Conservation (phyloP, 257 asterid genomes). For the Lithospermum erythrorhizon region DNA sequence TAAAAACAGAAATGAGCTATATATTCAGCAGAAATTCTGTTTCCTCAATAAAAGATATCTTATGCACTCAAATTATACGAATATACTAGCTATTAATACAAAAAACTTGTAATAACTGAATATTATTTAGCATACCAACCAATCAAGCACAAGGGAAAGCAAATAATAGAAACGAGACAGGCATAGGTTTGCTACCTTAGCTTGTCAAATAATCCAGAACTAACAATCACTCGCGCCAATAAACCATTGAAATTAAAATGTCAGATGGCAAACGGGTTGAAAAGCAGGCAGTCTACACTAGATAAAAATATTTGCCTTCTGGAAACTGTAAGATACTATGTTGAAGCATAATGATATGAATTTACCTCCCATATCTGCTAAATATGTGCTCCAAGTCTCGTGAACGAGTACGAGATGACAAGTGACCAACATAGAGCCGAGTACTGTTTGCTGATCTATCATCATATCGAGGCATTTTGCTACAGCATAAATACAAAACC, state of each 20-base stretch:
- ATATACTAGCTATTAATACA: too few species aligned
- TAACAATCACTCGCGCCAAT: background rate
- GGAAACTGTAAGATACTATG: background rate
- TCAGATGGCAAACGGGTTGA: background rate
- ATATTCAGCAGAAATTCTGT: background rate
- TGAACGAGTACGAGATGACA: conserved; percentile 88
- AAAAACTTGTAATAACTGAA: too few species aligned
- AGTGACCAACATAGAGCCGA: conserved; percentile 95
- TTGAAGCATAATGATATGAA: background rate
- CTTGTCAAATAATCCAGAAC: background rate
- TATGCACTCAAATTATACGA: background rate
- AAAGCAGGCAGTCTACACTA: conserved; percentile 1
- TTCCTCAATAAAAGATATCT: background rate
- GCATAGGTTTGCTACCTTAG: background rate
- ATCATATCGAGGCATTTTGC: conserved; percentile 78
- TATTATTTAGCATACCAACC: background rate
- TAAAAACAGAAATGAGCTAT: background rate
- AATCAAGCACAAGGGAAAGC: background rate
- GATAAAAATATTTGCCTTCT: background rate
- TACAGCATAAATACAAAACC: conserved; percentile 17
- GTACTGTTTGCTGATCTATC: conserved; percentile 65
- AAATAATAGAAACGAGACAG: background rate
- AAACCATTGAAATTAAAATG: background rate
- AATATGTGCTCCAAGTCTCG: conserved; percentile 85
- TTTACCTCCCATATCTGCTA: conserved; percentile 90